Conservation (phyloP, 2,329 filamentous ascomycete species). For the Lecanoromycetidae sp. region DNA sequence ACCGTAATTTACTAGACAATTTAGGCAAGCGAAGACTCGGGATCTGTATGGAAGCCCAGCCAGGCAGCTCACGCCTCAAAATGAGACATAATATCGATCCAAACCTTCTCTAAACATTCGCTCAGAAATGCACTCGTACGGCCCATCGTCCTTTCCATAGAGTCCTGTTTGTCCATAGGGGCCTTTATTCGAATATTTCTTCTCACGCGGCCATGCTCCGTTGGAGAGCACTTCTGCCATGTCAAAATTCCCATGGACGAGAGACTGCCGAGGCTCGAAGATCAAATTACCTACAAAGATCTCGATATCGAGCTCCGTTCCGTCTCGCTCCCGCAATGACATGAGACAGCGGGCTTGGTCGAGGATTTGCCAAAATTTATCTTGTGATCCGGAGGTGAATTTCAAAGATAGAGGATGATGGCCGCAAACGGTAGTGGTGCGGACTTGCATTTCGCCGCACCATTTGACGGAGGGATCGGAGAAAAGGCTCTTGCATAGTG, state of each 20-base stretch:
- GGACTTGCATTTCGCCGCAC: slow-evolving; percentile 20
- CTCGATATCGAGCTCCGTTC: slow-evolving; percentile 18
- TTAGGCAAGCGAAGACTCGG: too few relatives aligned
- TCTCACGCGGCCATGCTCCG: slow-evolving; percentile 18
- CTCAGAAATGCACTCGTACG: slow-evolving; percentile 21
- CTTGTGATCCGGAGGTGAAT: slow-evolving; percentile 10
- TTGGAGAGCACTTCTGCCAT: slow-evolving; percentile 18
- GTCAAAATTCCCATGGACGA: slow-evolving; percentile 22
- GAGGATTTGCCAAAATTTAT: slow-evolving; percentile 17
- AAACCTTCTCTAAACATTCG: slow-evolving; percentile 21
- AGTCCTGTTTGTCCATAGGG: slow-evolving; percentile 23
- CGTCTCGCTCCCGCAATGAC: slow-evolving; percentile 11
- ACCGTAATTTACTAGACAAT: too few relatives aligned
- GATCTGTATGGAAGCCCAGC: too few relatives aligned
- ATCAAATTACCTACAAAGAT: slow-evolving; percentile 19
- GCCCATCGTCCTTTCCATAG: slow-evolving; percentile 21
- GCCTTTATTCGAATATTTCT: slow-evolving; percentile 19
- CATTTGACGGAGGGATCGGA: slow-evolving; percentile 12
- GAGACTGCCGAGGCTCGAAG: slow-evolving; percentile 20
- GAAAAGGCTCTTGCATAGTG: slow-evolving; percentile 18
- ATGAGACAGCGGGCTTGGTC: slow-evolving; percentile 19
- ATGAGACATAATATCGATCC: slow-evolving; percentile 17
- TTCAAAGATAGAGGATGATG: slow-evolving; percentile 3
- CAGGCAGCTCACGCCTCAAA: too few relatives aligned
- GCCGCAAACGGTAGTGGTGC: slow-evolving; percentile 17